Percentiles rank a stretch among this genome's conserved stretches.
Conservation (phyloP, 164 flowering plant genomes). For the Stephania japonica region DNA sequence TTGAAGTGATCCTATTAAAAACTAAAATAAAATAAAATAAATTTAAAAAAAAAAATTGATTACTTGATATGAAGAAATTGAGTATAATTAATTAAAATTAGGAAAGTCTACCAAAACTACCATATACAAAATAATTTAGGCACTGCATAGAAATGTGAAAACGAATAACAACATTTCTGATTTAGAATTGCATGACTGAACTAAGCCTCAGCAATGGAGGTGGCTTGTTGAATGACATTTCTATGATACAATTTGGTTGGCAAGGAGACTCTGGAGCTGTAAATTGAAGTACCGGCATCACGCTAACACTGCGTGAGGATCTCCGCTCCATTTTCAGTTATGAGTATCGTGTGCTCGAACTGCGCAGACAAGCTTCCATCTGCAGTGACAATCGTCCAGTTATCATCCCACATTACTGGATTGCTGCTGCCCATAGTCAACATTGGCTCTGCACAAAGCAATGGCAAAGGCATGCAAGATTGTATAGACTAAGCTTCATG, state of each 20-base stretch:
- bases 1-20: too few relatives aligned
- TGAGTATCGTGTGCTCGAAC: slow-evolving; percentile 88
- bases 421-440: slow-evolving; percentile 78
- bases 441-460: slow-evolving; percentile 74
- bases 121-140: too few relatives aligned
- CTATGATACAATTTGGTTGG: background rate
- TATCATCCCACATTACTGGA: slow-evolving; percentile 82
- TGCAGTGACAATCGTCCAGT: slow-evolving; percentile 92
- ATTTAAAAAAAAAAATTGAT: background rate
- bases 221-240: background rate
- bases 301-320: slow-evolving; percentile 66
- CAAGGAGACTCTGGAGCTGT: background rate
- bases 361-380: slow-evolving; percentile 96
- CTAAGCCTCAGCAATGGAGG: background rate
- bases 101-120: too few relatives aligned
- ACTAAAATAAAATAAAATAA: too few relatives aligned
- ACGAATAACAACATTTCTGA: background rate
- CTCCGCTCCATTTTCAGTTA: slow-evolving; percentile 81
- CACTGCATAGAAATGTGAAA: background rate
- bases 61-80: background rate
- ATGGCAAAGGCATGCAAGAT: background rate
- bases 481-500: background rate
- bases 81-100: background rate
- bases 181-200: background rate
- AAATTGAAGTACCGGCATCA: background rate